A percentile compares a stretch with the other conserved stretches of the same genome.
Evolutionary conservation across 441 rosid species (phyloP).

Genomic region (Pelargonium fulgidum): DNA sequence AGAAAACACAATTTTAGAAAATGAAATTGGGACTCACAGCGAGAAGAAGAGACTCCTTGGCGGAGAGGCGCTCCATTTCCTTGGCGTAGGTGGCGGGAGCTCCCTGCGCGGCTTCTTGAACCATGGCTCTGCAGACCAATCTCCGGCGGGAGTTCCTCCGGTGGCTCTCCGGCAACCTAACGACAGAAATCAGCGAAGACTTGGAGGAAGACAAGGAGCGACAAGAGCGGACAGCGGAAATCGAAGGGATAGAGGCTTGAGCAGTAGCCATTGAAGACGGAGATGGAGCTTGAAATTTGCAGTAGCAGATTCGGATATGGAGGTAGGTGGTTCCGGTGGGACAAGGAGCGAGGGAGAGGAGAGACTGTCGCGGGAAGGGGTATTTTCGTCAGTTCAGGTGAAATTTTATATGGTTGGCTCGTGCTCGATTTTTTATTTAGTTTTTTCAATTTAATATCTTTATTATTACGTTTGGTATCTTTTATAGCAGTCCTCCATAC

Average conservation of each 20-base stretch:
- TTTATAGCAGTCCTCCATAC: no score
- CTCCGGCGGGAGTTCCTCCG: constrained; percentile 24
- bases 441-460: neutral
- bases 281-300: neutral
- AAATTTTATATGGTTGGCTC: neutral
- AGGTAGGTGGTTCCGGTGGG: neutral
- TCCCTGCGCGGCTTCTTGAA: constrained; percentile 56
- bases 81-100: constrained; percentile 70
- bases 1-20: neutral
- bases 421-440: neutral
- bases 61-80: constrained; percentile 91
- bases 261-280: constrained; percentile 42
- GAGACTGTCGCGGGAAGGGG: neutral
- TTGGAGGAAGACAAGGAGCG: constrained; percentile 25
- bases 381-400: neutral
- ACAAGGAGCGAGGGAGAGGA: neutral
- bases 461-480: no score
- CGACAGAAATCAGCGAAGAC: constrained; percentile 9
- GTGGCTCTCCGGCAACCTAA: constrained; percentile 23
- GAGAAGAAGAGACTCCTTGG: constrained; percentile 83
- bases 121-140: constrained; percentile 42
- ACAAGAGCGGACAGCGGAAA: constrained; percentile 30
- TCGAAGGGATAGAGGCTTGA: constrained; percentile 30
- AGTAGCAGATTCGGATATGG: neutral
- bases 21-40: constrained; percentile 43